Evolutionary conservation across 441 rosid species (phyloP).

Genomic region (Cnidoscolus chayamansa): DNA sequence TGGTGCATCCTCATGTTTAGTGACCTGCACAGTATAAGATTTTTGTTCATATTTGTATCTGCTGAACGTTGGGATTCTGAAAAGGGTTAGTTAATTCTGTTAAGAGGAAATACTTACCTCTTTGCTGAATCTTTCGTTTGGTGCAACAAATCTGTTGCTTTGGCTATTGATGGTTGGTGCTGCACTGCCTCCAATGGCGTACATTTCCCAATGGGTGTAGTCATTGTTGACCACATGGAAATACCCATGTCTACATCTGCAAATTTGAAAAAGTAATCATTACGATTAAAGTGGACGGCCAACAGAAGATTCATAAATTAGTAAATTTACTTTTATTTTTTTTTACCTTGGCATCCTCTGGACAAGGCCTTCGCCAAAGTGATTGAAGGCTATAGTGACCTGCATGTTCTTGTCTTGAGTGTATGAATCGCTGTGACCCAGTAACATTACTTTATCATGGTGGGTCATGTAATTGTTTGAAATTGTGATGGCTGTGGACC

Average conservation of each 20-base stretch:
- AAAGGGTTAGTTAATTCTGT: conserved; percentile 11
- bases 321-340: neutral
- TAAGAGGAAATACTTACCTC: conserved; percentile 35
- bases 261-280: conserved; percentile 11
- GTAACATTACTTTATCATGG: conserved; percentile 84
- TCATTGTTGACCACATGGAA: conserved; percentile 86
- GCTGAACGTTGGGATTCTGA: neutral
- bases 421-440: conserved; percentile 83
- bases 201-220: conserved; percentile 80
- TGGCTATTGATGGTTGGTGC: conserved; percentile 76
- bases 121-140: conserved; percentile 37
- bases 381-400: conserved; percentile 89
- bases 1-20: conserved; percentile 40
- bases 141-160: conserved; percentile 80
- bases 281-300: neutral
- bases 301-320: neutral
- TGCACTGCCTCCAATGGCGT: conserved; percentile 75
- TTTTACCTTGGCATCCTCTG: conserved; percentile 91
- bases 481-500: conserved; percentile 81
- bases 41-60: neutral
- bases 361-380: conserved; percentile 92
- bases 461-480: conserved; percentile 91
- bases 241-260: conserved; percentile 61
- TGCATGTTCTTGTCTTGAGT: conserved; percentile 84
- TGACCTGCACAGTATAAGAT: conserved; percentile 35